Percentiles rank a stretch among this genome's conserved stretches.
Evolutionary conservation across 495 filamentous ascomycete species (phyloP).

Genomic region (Aspergillus carlsbadensis): DNA sequence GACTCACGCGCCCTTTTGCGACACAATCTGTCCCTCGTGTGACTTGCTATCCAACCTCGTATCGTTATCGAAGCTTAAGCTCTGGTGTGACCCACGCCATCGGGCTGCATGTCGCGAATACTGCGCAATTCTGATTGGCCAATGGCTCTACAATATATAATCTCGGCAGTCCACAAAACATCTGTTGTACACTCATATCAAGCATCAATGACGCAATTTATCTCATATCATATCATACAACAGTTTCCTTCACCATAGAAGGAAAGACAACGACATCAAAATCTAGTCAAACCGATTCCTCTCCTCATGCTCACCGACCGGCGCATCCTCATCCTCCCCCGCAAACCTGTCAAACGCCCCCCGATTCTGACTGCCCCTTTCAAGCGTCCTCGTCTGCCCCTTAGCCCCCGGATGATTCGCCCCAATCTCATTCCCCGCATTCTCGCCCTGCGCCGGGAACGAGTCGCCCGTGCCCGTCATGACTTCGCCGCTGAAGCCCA

Average conservation of each 20-base stretch:
- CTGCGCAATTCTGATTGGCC: no score
- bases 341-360: constrained; percentile 3
- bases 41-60: no score
- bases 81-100: no score
- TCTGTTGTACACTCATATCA: no score
- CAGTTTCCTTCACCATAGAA: neutral
- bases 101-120: no score
- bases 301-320: neutral
- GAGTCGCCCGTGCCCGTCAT: constrained; percentile 52
- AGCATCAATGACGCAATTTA: no score
- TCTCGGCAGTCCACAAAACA: no score
- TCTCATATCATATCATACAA: neutral
- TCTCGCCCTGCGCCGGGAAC: constrained; percentile 44
- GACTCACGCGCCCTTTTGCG: no score
- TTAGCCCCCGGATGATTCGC: constrained; percentile 7
- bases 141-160: no score
- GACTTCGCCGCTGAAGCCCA: constrained; percentile 46
- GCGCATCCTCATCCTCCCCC: constrained; percentile 1
- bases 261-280: neutral
- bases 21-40: no score
- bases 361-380: constrained; percentile 4
- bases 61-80: no score
- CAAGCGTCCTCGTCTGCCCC: constrained; percentile 1
- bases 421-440: constrained; percentile 33
- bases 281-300: neutral